Base-by-base conservation (phyloP, 306 rosid genomes). In the Comarum palustre region DNA sequence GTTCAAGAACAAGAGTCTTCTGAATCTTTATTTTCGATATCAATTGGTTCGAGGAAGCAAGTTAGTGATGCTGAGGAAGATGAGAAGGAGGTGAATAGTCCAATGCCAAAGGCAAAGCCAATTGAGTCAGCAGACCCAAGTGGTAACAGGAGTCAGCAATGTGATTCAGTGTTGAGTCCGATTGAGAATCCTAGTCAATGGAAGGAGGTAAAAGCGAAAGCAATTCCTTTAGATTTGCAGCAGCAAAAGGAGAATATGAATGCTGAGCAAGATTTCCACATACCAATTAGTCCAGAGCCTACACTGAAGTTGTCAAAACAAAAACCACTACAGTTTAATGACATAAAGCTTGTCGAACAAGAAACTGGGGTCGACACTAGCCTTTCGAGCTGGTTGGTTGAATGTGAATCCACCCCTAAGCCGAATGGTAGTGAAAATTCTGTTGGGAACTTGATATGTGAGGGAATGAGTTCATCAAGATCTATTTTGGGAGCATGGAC, bases 341-440 rank as follows among this genome's bases (percentile, higher is more conserved):
- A 64, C 20, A 20, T 32, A 16, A 78, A 78, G 58, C 72, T 75
- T 16, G 72, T 34, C 6, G 73, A 72, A 47, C 48, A 79, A 6
- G 83, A 78, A 58, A 80, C 78, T 69, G 77, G 83, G 27, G 88
- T 88, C 0, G 88, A 94, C 71, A 86, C 92, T 13, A 94, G 97
- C 73, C 91, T 91, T 27, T 94, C 99, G 0, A 88, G 85, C 84
- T 94, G 99, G 99, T 73, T 94, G 84, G 82, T 75, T 74, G 96
- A 84, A 81, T 77, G 86, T 5, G 87, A 86, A 75, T 66, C 46
- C 51, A 82, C 86, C 39, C 88, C 87, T 0, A 47, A 47, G 59
- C 77, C 87, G 31, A 71, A 55, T 29, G 74, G 66, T 19, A 59
- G 79, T 42, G 36, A 69, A 2, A 76, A 60, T 78, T 87, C 87